Base-by-base conservation (phyloP, 371 early-diverging fungal species). In the Apophysomyces elegans region DNA sequence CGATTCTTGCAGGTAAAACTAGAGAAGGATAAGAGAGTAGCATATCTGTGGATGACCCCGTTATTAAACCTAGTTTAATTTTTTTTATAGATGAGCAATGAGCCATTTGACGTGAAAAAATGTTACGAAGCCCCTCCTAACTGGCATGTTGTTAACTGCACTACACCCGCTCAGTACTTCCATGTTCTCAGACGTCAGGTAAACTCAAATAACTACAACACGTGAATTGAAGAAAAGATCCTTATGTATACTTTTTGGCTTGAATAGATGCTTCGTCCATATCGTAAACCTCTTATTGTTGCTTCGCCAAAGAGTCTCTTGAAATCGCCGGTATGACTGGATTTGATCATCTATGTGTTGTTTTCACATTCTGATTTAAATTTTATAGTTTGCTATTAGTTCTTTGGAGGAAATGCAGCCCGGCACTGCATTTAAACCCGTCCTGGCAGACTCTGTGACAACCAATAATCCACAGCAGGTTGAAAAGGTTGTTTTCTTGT, bases 161-260 rank as follows among this genome's bases (percentile, higher is more conserved):
- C 97, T 4, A 95, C 95, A 1, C 97, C 98, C 0, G 96, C 97
- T 0, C 95, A 98, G 71, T 95, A 95, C 76, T 99, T 97, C 89
- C 99, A 99, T 74, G 81, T 93, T 43, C 84, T 99, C 11, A 87
- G 98, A 57, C 88, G 99, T 39, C 98, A 98, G 83, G 88, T 87
- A 78, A 63, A 43, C 32, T 26, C 32, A 2, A 43, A 50, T 18
- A n/a, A 8, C 7, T 5, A 26, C 1, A 21, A n/a, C 37, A 26
- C 47, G 16, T 6, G 9, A 13, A 18, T n/a, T 45, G 2, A 16
- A 45, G 7, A 0, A 45, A 1, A 13, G 1, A 45, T 7, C n/a
- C 16, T n/a, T n/a, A 13, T 37, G 16, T 46, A n/a, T 26, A 26
- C 32, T 26, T 26, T 14, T 9, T 35, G 8, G 11, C 26, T 47